Base-by-base conservation (phyloP, 2,329 filamentous ascomycete species). In the Acrocalymma vagum region DNA sequence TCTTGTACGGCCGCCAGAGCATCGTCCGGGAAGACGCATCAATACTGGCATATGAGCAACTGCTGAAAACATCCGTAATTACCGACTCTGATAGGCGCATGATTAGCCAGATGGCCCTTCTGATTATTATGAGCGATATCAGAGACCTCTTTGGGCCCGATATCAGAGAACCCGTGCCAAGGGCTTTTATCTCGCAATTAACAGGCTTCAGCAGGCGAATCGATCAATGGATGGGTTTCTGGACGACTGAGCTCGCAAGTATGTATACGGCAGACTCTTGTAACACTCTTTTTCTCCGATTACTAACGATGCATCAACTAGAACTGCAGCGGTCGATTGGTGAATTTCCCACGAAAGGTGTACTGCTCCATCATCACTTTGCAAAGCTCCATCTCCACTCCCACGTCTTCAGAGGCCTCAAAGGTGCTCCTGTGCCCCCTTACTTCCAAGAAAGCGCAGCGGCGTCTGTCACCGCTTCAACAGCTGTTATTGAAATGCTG, bases 1-100 rank as follows among this genome's bases (percentile, higher is more conserved):
- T 82, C 15, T 67, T 82, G 0, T 83, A 84, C 38, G 79, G 80
- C 3, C 71, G 82, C 3, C 78, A 79, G 1, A 76, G 79, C 0
- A 76, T 82, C 5, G 78, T 83, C 0, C 77, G 80, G 18, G 80
- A 83, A 35, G 78, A 84, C 38, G 64, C 72, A 11, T 75, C 78
- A 0, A 79, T 83, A 28, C 76, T 79, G 32, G 78, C 79, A 7
- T 79, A 79, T 65, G 78, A 83, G 31, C 68, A 71, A 1, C 80
- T 83, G 37, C 60, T 82, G 6, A 72, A 76, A 26, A 72, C 74
- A 0, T 72, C 78, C 0, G 68, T 76, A 17, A 71, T 78, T 3
- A 79, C 73, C 0, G 72, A 77, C 0, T 75, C 78, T 4, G 81
- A 84, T 42, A 75, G 77, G 38, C 71, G 81, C 3, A 68, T 83